phyloP scores from a whole-genome alignment of 2,329 filamentous ascomycete genomes.

The Phialocephala subalpina region DNA sequence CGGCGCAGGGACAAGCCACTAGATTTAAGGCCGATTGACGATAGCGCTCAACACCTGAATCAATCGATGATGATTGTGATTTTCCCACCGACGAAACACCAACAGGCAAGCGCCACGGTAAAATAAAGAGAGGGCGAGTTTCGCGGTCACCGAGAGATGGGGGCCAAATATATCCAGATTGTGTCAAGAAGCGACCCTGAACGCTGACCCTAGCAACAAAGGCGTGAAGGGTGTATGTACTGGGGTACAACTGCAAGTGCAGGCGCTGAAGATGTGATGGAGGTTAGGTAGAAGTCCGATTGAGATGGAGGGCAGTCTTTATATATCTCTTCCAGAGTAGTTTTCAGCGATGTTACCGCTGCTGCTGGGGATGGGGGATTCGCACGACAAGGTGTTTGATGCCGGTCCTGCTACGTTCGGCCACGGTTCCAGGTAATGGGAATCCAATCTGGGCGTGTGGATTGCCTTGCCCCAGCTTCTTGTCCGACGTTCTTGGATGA shows the following conservation, averaged over 20 bases:
- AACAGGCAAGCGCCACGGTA: constrained; percentile 1
- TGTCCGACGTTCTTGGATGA: neutral
- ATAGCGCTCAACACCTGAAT: neutral
- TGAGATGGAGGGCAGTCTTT: neutral
- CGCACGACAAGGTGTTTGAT: neutral
- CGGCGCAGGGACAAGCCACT: neutral
- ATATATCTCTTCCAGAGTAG: neutral
- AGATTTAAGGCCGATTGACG: neutral
- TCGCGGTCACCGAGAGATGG: neutral
- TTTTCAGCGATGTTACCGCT: neutral
- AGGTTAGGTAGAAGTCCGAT: neutral
- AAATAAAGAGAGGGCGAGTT: neutral
- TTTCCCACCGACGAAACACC: neutral
- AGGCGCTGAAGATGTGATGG: neutral
- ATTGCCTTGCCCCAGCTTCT: neutral
- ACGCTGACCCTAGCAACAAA: neutral
- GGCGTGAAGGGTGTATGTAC: neutral
- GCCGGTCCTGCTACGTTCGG: neutral
- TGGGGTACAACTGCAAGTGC: neutral
- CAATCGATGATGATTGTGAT: neutral
- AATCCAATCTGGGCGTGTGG: neutral
- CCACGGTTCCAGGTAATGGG: constrained; percentile 9
- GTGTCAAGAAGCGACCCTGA: neutral
- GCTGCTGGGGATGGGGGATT: neutral
- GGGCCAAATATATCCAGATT: constrained; percentile 12